phyloP scores from a whole-genome alignment of 2,329 filamentous ascomycete species.

The Rutstroemia sp. region DNA sequence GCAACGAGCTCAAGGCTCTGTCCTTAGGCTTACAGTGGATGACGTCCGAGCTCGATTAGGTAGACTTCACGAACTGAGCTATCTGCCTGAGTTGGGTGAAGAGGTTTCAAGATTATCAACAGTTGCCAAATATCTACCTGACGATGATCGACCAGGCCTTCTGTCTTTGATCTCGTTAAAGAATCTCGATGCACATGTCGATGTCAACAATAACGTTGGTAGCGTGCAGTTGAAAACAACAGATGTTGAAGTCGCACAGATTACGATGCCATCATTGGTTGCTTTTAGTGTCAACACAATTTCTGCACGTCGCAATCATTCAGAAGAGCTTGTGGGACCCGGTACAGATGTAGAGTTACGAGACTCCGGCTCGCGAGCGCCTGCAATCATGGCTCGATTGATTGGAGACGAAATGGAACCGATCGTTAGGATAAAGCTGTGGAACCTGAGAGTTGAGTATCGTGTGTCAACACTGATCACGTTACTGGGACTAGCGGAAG shows the following conservation, averaged over 20 bases:
- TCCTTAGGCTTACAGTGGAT: slow-evolving; percentile 64
- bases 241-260: slow-evolving; percentile 67
- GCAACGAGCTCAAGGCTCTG: slow-evolving; percentile 78
- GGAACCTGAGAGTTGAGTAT: slow-evolving; percentile 82
- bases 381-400: slow-evolving; percentile 79
- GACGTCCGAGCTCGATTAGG: slow-evolving; percentile 55
- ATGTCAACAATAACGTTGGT: slow-evolving; percentile 64
- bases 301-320: slow-evolving; percentile 53
- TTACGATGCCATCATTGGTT: slow-evolving; percentile 75
- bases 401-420: slow-evolving; percentile 94
- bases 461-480: slow-evolving; percentile 77
- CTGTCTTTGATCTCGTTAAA: slow-evolving; percentile 65
- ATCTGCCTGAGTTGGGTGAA: slow-evolving; percentile 63
- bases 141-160: slow-evolving; percentile 87
- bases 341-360: slow-evolving; percentile 26
- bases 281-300: slow-evolving; percentile 67
- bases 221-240: slow-evolving; percentile 48
- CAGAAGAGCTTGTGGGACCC: slow-evolving; percentile 64
- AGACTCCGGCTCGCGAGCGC: slow-evolving; percentile 33
- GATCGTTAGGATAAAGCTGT: slow-evolving; percentile 78
- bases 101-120: slow-evolving; percentile 78
- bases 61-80: slow-evolving; percentile 56
- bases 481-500: slow-evolving; percentile 61
- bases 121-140: slow-evolving; percentile 89
- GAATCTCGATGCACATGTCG: slow-evolving; percentile 51